phyloP scores from a whole-genome alignment of 2,329 filamentous ascomycete species.

The Colletotrichum karsti region DNA sequence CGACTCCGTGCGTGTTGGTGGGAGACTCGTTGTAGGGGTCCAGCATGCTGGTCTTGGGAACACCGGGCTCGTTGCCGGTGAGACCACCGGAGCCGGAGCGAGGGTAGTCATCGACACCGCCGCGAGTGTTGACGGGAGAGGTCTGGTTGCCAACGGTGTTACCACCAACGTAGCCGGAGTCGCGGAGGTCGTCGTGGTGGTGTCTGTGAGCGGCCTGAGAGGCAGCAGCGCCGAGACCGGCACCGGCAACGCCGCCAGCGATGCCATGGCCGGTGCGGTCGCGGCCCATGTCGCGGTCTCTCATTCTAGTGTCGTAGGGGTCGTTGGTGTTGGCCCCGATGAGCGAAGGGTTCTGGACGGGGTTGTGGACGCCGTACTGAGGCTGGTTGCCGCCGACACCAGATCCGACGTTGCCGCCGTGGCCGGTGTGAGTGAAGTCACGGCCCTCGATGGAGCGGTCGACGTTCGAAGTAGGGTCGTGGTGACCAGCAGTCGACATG shows the following conservation, averaged over 20 bases:
- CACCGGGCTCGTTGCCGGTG: slow-evolving; percentile 3
- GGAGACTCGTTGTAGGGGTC: slow-evolving; percentile 23
- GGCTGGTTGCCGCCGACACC: slow-evolving; percentile 12
- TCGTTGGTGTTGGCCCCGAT: slow-evolving; percentile 7
- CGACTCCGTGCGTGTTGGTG: background rate
- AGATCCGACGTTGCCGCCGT: background rate
- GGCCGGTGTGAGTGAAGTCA: slow-evolving; percentile 23
- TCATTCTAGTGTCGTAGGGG: slow-evolving; percentile 25
- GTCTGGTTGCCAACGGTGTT: background rate
- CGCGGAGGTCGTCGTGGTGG: slow-evolving; percentile 20
- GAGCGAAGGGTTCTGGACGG: slow-evolving; percentile 9
- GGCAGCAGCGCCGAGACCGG: slow-evolving; percentile 16
- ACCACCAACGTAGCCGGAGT: background rate
- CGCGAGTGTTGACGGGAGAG: background rate
- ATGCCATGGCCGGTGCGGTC: slow-evolving; percentile 20
- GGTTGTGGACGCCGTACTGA: slow-evolving; percentile 6
- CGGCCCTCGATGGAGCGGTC: slow-evolving; percentile 20
- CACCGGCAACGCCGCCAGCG: slow-evolving; percentile 16
- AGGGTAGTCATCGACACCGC: background rate
- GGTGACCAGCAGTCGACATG: background rate
- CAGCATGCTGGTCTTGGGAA: slow-evolving; percentile 26
- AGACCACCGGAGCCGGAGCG: slow-evolving; percentile 1
- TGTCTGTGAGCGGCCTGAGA: slow-evolving; percentile 15
- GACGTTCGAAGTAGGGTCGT: slow-evolving; percentile 17
- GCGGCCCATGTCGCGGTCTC: slow-evolving; percentile 27